Evolutionary conservation across 345 rosid species (phyloP).

Genomic region (Eucalyptus guilfoylei): DNA sequence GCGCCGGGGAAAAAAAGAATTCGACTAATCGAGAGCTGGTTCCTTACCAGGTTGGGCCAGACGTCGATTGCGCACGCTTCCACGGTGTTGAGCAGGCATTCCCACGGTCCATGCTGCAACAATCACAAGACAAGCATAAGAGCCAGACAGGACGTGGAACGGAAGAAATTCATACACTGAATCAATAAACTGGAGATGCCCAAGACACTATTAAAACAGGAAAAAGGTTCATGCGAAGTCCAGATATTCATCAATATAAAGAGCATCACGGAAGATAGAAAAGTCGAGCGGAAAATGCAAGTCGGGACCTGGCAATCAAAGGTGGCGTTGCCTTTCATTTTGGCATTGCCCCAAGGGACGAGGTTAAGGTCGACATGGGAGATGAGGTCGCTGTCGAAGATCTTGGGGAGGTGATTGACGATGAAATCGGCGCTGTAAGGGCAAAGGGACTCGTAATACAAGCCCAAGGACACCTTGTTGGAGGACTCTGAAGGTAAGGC

Average conservation of each 20-base stretch:
- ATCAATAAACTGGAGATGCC: neutral
- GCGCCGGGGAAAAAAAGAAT: rapidly evolving
- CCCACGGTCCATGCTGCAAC: slow-evolving; percentile 76
- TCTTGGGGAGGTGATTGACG: slow-evolving; percentile 32
- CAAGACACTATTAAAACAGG: neutral
- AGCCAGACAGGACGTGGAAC: neutral
- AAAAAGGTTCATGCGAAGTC: neutral
- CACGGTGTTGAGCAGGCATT: slow-evolving; percentile 74
- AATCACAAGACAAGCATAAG: neutral
- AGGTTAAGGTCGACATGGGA: slow-evolving; percentile 64
- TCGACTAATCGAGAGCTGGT: neutral
- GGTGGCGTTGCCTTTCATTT: slow-evolving; percentile 36
- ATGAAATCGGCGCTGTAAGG: slow-evolving; percentile 68
- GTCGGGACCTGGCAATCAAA: slow-evolving; percentile 59
- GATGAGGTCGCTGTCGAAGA: slow-evolving; percentile 47
- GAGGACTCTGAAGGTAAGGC: slow-evolving; percentile 14
- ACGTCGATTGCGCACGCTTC: slow-evolving; percentile 78
- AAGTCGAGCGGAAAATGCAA: rapidly evolving
- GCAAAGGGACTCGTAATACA: slow-evolving; percentile 81
- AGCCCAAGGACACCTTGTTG: slow-evolving; percentile 31
- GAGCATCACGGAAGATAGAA: rapidly evolving
- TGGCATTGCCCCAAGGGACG: slow-evolving; percentile 81
- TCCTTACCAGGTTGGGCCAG: slow-evolving; percentile 68
- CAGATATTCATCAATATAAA: neutral
- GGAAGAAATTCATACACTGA: neutral